Evolutionary conservation across 1,139 yeast genomes (phyloP).

Genomic region (Kurtzmaniella quercitrusa): DNA sequence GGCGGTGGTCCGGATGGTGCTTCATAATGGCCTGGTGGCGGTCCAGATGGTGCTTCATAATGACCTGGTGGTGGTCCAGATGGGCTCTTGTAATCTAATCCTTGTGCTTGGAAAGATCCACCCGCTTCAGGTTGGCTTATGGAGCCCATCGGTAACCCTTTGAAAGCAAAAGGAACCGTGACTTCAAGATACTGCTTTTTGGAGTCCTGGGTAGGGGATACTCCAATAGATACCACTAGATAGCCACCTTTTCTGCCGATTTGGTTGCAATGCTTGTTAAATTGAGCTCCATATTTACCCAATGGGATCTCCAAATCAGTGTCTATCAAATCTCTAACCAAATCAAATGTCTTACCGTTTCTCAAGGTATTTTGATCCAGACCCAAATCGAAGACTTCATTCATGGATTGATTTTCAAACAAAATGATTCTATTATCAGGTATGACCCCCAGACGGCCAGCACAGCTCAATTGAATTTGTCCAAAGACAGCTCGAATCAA

Average conservation of each 20-base stretch:
- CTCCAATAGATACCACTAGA: conserved; percentile 4
- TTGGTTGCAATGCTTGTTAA: conserved; percentile 6
- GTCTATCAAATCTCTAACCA: conserved; percentile 5
- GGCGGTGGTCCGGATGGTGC: conserved; percentile 5
- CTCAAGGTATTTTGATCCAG: conserved; percentile 3
- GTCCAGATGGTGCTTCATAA: conserved; percentile 2
- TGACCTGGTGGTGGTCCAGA: neutral
- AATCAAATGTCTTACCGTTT: conserved; percentile 1
- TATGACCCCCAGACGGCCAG: conserved; percentile 5
- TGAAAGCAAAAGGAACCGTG: conserved; percentile 6
- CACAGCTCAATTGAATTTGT: conserved; percentile 5
- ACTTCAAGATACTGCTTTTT: conserved; percentile 1
- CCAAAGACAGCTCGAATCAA: conserved; percentile 1
- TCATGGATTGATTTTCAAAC: conserved; percentile 3
- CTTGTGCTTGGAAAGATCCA: neutral
- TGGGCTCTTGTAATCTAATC: neutral
- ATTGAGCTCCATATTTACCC: conserved; percentile 5
- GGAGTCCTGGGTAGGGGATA: conserved; percentile 2
- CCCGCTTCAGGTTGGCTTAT: neutral
- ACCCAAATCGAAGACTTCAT: conserved; percentile 6
- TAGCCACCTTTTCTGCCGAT: conserved; percentile 5
- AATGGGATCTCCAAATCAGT: conserved; percentile 5
- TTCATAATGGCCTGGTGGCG: conserved; percentile 1
- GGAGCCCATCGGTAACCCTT: conserved; percentile 3
- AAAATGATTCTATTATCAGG: neutral